Conservation (phyloP, 2,329 filamentous ascomycete species). For the Parasarocladium wereldwijsianum region DNA sequence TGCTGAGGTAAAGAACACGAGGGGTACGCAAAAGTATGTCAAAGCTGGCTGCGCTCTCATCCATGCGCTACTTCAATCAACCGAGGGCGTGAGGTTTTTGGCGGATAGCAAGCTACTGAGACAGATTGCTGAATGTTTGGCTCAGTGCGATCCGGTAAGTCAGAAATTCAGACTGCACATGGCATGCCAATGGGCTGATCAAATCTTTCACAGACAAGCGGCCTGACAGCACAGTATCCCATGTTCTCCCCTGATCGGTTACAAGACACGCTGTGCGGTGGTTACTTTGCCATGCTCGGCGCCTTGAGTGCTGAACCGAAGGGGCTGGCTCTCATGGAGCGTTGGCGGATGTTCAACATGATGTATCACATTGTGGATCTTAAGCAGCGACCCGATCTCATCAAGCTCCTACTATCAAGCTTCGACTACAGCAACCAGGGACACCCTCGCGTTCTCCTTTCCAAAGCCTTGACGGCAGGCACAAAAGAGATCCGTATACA, state of each 20-base stretch:
- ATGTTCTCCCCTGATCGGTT: conserved; percentile 81
- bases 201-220: conserved; percentile 38
- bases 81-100: conserved; percentile 73
- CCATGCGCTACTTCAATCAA: conserved; percentile 69
- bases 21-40: conserved; percentile 88
- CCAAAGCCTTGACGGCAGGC: conserved; percentile 83
- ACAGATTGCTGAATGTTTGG: conserved; percentile 89
- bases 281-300: conserved; percentile 89
- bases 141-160: conserved; percentile 77
- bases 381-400: conserved; percentile 78
- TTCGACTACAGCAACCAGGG: conserved; percentile 85
- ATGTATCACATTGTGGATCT: conserved; percentile 96
- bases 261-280: conserved; percentile 73
- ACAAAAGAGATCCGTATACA: conserved; percentile 87
- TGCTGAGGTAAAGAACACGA: conserved; percentile 76
- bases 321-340: conserved; percentile 78
- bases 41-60: conserved; percentile 79
- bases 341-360: conserved; percentile 99
- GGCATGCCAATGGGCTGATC: neutral
- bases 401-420: conserved; percentile 74
- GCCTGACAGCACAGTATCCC: conserved; percentile 66
- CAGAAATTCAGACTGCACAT: neutral
- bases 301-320: conserved; percentile 69
- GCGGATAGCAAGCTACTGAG: conserved; percentile 84
- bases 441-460: conserved; percentile 82